phyloP scores from a whole-genome alignment of 2,329 filamentous ascomycete genomes.

The Paraconiothyrium brasiliense region DNA sequence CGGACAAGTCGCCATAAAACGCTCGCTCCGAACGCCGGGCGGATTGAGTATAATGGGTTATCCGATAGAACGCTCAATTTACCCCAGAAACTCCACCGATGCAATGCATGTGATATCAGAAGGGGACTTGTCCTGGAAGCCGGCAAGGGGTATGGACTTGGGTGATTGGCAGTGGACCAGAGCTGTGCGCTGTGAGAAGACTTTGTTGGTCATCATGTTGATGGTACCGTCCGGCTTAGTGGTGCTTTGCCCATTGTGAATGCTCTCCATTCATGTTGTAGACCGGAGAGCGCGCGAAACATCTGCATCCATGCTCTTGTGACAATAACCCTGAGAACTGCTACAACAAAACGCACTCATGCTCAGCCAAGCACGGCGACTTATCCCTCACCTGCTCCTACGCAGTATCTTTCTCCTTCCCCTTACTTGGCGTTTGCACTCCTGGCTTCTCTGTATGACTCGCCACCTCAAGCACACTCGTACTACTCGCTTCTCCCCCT shows the following conservation, averaged over 20 bases:
- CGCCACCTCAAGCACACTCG: constrained; percentile 52
- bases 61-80: background rate
- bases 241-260: too few species aligned
- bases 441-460: constrained; percentile 52
- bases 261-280: too few species aligned
- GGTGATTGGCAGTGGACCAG: background rate
- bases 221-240: too few species aligned
- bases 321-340: too few species aligned
- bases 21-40: background rate
- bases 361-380: background rate
- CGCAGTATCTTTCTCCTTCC: constrained; percentile 34
- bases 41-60: background rate
- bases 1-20: too few species aligned
- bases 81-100: constrained; percentile 1
- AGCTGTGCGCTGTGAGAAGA: background rate
- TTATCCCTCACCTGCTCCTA: constrained; percentile 15
- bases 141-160: background rate
- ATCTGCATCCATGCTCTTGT: too few species aligned
- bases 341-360: background rate
- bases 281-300: too few species aligned
- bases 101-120: constrained; percentile 8
- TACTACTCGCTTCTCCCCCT: constrained; percentile 46
- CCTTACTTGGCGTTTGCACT: constrained; percentile 51
- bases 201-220: too few species aligned
- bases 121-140: too few species aligned